Conservation (phyloP, 1,284 basidiomycete species). For the Ganoderma sinense region DNA sequence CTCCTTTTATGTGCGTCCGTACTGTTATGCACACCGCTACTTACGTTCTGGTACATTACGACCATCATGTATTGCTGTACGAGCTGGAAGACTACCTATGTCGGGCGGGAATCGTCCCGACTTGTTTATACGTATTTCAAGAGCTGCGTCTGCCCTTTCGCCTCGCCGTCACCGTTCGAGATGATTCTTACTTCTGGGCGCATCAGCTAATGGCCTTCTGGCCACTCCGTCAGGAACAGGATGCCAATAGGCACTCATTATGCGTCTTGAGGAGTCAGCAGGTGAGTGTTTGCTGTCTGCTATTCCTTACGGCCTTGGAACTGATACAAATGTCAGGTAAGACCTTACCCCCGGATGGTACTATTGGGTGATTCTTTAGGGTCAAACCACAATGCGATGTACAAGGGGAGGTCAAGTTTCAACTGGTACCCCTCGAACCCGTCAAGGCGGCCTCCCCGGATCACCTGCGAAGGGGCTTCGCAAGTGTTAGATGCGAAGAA, state of each 20-base stretch:
- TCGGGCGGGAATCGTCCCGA: background rate
- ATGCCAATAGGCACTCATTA: too few relatives aligned
- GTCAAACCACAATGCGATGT: background rate
- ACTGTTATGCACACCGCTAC: constrained; percentile 18
- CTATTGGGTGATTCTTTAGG: background rate
- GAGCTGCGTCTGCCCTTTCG: background rate
- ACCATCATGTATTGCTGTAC: constrained; percentile 9
- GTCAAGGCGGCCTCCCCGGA: background rate
- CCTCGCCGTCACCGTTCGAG: background rate
- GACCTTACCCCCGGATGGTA: background rate
- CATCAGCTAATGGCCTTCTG: background rate
- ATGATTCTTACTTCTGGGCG: background rate
- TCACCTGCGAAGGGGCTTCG: background rate
- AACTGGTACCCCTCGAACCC: background rate
- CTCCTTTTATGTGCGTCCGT: constrained; percentile 23
- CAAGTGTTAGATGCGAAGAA: background rate
- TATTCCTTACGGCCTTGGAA: background rate
- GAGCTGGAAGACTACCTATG: background rate
- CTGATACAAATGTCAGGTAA: background rate
- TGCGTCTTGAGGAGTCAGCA: background rate
- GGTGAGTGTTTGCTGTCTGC: background rate
- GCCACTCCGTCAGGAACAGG: background rate
- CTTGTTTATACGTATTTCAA: background rate
- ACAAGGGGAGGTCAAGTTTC: background rate
- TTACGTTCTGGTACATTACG: constrained; percentile 7